phyloP scores from a whole-genome alignment of 2,329 filamentous ascomycete species.

The Fusarium xylarioides region DNA sequence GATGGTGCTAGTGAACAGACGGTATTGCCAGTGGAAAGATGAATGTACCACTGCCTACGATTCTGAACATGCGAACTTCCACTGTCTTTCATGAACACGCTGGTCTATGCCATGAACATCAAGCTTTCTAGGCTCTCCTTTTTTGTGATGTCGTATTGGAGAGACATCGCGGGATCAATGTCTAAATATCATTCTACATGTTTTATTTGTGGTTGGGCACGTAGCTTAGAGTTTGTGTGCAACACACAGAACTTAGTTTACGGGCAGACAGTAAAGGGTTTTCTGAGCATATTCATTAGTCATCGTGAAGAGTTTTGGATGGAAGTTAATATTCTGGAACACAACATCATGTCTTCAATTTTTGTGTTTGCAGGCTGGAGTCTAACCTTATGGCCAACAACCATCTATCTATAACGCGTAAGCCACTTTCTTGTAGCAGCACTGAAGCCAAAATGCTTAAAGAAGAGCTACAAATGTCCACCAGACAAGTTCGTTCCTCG shows the following conservation, averaged over 20 bases:
- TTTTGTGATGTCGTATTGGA: neutral
- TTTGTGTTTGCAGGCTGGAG: neutral
- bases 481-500: neutral
- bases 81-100: neutral
- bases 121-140: neutral
- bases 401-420: rapidly evolving
- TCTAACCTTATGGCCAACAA: rapidly evolving
- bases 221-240: neutral
- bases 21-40: neutral
- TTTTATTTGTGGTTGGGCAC: neutral
- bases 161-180: neutral
- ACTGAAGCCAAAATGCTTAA: rapidly evolving
- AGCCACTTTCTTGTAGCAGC: neutral
- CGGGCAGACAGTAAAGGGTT: rapidly evolving
- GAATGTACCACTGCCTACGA: too few relatives aligned
- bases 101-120: neutral
- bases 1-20: neutral
- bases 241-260: neutral
- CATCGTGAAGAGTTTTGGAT: neutral
- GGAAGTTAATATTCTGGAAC: neutral
- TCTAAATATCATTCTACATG: too few relatives aligned
- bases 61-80: neutral
- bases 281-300: neutral
- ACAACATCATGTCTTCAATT: rapidly evolving
- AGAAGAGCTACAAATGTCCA: rapidly evolving